Conservation (phyloP, 2,329 filamentous ascomycete genomes). For the Cercospora nicotianae region DNA sequence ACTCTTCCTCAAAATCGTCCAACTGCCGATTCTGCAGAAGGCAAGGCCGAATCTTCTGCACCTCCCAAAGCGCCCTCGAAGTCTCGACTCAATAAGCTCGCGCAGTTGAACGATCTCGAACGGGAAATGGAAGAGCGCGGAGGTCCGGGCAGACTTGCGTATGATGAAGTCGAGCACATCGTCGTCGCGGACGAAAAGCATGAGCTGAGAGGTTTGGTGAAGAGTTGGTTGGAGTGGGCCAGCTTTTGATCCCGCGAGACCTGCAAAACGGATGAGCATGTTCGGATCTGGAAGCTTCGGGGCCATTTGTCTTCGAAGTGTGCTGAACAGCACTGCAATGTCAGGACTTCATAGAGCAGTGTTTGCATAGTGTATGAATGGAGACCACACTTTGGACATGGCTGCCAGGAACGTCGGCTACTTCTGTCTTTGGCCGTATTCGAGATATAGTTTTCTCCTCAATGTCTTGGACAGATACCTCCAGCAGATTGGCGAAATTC, state of each 20-base stretch:
- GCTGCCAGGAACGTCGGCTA: too few species aligned
- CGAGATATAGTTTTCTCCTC: too few species aligned
- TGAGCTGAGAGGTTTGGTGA: conserved; percentile 73
- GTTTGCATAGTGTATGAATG: not conserved
- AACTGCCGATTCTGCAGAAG: conserved; percentile 1
- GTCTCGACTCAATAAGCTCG: conserved; percentile 46
- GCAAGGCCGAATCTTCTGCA: not conserved
- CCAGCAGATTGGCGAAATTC: not conserved
- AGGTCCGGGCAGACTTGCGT: conserved; percentile 76
- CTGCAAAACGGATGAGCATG: not conserved
- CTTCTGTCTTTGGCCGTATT: too few species aligned
- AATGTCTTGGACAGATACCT: not conserved
- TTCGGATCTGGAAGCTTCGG: not conserved
- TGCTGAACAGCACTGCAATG: not conserved
- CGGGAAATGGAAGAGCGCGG: conserved; percentile 67
- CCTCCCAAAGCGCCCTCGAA: conserved; percentile 12
- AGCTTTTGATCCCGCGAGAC: conserved; percentile 50
- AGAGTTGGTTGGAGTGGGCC: conserved; percentile 83
- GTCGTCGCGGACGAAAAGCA: conserved; percentile 63
- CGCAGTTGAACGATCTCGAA: conserved; percentile 63
- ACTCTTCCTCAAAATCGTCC: conserved; percentile 32
- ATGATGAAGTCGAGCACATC: conserved; percentile 74
- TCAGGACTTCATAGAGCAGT: not conserved
- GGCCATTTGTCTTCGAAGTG: not conserved
- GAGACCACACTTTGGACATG: too few species aligned